Evolutionary conservation across 768 basidiomycete species (phyloP), one percentile per base, ranked within the genome.

Genomic region (Auriscalpium vulgare): DNA sequence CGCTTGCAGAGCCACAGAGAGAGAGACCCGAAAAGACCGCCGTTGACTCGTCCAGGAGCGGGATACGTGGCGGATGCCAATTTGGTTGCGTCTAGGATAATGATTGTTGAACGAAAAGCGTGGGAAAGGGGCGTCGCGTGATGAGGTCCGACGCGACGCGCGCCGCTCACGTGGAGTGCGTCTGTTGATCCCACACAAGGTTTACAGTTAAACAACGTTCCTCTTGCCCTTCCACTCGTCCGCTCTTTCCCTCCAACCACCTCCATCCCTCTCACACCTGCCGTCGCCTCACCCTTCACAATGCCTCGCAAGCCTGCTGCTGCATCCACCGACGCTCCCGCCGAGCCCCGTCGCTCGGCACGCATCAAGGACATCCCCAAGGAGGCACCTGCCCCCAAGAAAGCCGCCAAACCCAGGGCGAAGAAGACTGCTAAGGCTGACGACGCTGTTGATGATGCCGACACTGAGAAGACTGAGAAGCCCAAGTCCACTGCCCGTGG

Each of bases 331-430:
- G 75, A 71, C 21, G 67, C 73, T 51, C 70, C 74, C 23, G 71
- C 72, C 46, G 75, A 76, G 65, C 86, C 86, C 38, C 85, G 87
- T 68, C 87, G 87, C 71, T 88, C 86, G 8, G 71, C 79, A 36
- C 83, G 87, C 64, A 87, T 89, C 72, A 88, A 88, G 69, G 85
- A 84, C 29, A 77, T 80, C 57, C 84, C 84, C 53, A 86, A 83
- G 68, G 66, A 72, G 2, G 83, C 72, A 29, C 43, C 69, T 73
- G 56, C 66, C 35, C 71, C 69, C 14, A 87, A 85, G 79, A 87
- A 83, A 68, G 71, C 80, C 47, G 75, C 81, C 7, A 88, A 87
- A 71, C 83, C 85, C 48, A 76, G 83, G 62, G 70, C 75, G 44
- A 75, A 70, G 68, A 78, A 76, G 55, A 62, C 69, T 55, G 65